These are phyloP conservation scores for Globisporangium sylvaticum DNA, from an alignment of 352 stramenopile genomes.

Conservation along the genomic window DNA sequence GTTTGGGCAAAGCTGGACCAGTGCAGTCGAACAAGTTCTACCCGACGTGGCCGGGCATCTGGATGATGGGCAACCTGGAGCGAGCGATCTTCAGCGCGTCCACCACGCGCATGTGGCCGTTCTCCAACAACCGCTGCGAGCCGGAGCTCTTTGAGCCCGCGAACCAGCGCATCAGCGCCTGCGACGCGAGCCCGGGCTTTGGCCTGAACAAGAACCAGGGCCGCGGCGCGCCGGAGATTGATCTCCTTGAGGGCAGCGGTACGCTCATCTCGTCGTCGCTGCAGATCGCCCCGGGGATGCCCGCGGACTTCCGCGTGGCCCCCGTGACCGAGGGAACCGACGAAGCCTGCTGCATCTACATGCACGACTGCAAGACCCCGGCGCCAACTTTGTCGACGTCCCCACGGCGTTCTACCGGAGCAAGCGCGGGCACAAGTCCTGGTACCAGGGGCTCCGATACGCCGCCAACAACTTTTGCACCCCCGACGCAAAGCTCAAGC, in stretches of 20 bases:
- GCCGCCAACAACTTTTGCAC: slow-evolving; percentile 38
- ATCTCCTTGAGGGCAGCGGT: slow-evolving; percentile 89
- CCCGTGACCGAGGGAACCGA: slow-evolving; percentile 22
- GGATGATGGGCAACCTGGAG: slow-evolving; percentile 92
- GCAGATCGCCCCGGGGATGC: slow-evolving; percentile 78
- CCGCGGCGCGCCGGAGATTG: slow-evolving; percentile 88
- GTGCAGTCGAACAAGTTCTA: slow-evolving; percentile 63
- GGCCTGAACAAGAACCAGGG: slow-evolving; percentile 69
- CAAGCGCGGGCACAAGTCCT: slow-evolving; percentile 38
- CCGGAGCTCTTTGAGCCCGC: slow-evolving; percentile 24
- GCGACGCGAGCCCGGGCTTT: slow-evolving; percentile 80
- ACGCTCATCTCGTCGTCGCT: slow-evolving; percentile 83
- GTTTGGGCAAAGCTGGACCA: slow-evolving; percentile 20
- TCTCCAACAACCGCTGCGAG: slow-evolving; percentile 90
- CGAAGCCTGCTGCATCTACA: slow-evolving; percentile 39
- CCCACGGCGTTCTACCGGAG: slow-evolving; percentile 35
- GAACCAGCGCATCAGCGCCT: slow-evolving; percentile 65
- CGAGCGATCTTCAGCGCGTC: slow-evolving; percentile 88
- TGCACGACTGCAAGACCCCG: slow-evolving; percentile 31
- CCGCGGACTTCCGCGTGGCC: slow-evolving; percentile 49
- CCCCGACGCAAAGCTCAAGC: slow-evolving; percentile 17
- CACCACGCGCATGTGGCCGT: slow-evolving; percentile 92
- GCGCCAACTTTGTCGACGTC: slow-evolving; percentile 41
- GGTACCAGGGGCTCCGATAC: slow-evolving; percentile 60
- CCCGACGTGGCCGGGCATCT: slow-evolving; percentile 89